phyloP scores from a whole-genome alignment of 1,139 yeast species.

The Pichia sp. region DNA sequence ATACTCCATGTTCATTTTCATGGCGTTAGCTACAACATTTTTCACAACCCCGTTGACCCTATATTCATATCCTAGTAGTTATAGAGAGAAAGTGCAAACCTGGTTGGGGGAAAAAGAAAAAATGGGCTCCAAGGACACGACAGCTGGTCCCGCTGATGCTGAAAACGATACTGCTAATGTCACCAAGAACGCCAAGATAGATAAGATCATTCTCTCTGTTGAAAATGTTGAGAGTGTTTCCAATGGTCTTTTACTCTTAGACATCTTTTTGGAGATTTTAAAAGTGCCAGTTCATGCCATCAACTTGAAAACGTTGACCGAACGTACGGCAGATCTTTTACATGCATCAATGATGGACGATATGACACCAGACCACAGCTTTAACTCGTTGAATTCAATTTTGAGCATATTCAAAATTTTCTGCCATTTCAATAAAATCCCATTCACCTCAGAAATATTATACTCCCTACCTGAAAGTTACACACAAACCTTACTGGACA shows the following conservation, averaged over 20 bases:
- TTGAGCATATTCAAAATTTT: constrained; percentile 52
- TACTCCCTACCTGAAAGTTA: constrained; percentile 43
- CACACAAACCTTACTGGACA: constrained; percentile 23
- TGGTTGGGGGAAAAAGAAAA: constrained; percentile 20
- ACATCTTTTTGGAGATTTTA: constrained; percentile 24
- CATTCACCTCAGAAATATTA: constrained; percentile 49
- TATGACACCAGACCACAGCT: constrained; percentile 16
- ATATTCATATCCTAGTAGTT: constrained; percentile 53
- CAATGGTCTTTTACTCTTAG: constrained; percentile 27
- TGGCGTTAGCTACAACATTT: constrained; percentile 74
- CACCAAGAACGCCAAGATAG: constrained; percentile 19
- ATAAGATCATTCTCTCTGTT: constrained; percentile 26
- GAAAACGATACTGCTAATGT: neutral
- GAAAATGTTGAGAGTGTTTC: constrained; percentile 29
- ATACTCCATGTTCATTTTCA: constrained; percentile 74
- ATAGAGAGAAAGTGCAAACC: constrained; percentile 49
- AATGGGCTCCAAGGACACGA: constrained; percentile 3
- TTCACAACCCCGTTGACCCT: constrained; percentile 69
- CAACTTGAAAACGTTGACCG: constrained; percentile 55
- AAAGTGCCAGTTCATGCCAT: constrained; percentile 47
- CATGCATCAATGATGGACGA: constrained; percentile 49
- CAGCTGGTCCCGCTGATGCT: neutral
- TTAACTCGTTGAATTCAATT: constrained; percentile 35
- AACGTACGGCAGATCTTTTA: constrained; percentile 63
- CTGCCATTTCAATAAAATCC: constrained; percentile 46